A percentile compares a stretch with the other conserved stretches of the same genome.
Conservation (phyloP, 2,329 filamentous ascomycete genomes). For the Neopestalotiopsis clavispora region DNA sequence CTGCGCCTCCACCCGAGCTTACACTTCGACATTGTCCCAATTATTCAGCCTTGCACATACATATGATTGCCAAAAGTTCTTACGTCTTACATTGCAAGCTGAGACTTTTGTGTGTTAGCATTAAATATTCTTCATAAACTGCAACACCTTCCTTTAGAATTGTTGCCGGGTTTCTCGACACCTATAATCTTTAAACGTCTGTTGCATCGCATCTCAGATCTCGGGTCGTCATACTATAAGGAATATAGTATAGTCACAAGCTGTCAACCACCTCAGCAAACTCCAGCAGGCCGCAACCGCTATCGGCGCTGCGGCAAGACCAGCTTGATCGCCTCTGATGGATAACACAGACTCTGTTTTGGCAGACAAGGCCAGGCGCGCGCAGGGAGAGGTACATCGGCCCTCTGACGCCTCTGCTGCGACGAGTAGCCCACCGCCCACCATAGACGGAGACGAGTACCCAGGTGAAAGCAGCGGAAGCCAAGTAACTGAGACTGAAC, state of each 20-base stretch:
- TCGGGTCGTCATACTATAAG: not conserved
- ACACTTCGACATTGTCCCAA: too few relatives aligned
- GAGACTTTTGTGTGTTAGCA: not conserved
- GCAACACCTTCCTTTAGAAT: not conserved
- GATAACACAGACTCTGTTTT: constrained; percentile 12
- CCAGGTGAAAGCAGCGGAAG: not conserved
- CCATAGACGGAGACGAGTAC: not conserved
- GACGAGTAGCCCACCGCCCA: not conserved
- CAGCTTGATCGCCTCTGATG: not conserved
- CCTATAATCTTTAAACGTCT: not conserved
- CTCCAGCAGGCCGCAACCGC: not conserved
- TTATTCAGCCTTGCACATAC: constrained; percentile 6
- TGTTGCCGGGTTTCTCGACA: not conserved
- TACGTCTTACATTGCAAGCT: not conserved
- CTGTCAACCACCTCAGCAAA: not conserved
- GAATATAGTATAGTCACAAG: too few relatives aligned
- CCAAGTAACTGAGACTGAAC: not conserved
- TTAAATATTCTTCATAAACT: not conserved
- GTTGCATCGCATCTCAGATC: not conserved
- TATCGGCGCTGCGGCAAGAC: not conserved
- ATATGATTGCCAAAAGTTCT: not conserved
- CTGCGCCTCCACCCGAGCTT: constrained; percentile 6
- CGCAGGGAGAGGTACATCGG: constrained; percentile 11
- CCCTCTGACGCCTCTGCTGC: constrained; percentile 5
- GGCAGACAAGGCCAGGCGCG: constrained; percentile 11